Evolutionary conservation across 306 rosid genomes (phyloP).

Genomic region (Quercus gilva): DNA sequence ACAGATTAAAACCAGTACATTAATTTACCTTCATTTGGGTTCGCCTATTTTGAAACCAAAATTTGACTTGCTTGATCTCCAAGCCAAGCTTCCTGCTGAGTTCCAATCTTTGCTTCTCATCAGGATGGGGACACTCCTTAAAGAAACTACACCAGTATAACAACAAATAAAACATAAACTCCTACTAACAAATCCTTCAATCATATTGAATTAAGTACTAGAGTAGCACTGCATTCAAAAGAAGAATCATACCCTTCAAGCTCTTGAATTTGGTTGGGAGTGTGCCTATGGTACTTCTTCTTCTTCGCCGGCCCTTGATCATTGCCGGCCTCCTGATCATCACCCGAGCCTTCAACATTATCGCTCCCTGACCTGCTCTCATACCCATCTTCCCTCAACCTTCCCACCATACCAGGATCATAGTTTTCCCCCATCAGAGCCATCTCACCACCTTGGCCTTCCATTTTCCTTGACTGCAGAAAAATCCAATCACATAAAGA

Average conservation of each 20-base stretch:
- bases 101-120: constrained; percentile 86
- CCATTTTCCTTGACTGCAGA: constrained; percentile 65
- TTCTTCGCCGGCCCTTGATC: constrained; percentile 52
- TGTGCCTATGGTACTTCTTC: constrained; percentile 90
- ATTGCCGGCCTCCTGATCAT: constrained; percentile 64
- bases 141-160: constrained; percentile 59
- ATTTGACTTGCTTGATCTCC: constrained; percentile 86
- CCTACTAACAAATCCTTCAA: constrained; percentile 4
- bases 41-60: constrained; percentile 94
- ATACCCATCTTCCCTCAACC: constrained; percentile 68
- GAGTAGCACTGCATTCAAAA: constrained; percentile 1
- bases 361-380: constrained; percentile 92
- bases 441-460: constrained; percentile 43
- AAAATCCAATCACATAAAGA: constrained; percentile 22
- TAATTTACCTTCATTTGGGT: constrained; percentile 85
- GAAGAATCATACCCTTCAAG: constrained; percentile 64
- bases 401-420: constrained; percentile 47
- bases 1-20: not conserved
- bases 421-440: constrained; percentile 55
- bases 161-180: not conserved
- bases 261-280: constrained; percentile 80
- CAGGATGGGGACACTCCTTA: constrained; percentile 89
- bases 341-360: constrained; percentile 77
- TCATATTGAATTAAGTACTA: not conserved
- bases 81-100: constrained; percentile 67